phyloP scores from a whole-genome alignment of 768 basidiomycete species.

The Termitomyces sp. region DNA sequence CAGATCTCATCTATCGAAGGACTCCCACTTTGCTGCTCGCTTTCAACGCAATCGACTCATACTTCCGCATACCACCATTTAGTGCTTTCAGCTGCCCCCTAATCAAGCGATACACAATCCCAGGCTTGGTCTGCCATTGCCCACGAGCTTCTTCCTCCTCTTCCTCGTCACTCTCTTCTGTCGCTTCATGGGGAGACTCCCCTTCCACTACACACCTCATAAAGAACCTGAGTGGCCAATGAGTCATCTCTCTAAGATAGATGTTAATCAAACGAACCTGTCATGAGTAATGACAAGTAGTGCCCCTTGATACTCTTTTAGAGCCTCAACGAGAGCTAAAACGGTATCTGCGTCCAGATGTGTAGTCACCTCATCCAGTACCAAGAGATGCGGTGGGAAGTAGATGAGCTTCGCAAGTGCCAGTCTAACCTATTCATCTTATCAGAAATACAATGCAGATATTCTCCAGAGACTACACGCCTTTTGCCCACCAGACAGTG shows the following conservation, averaged over 20 bases:
- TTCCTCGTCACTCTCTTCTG: slow-evolving; percentile 12
- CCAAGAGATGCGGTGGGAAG: slow-evolving; percentile 48
- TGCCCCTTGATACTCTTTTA: slow-evolving; percentile 51
- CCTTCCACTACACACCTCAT: slow-evolving; percentile 27
- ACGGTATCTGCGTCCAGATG: slow-evolving; percentile 66
- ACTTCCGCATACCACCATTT: slow-evolving; percentile 22
- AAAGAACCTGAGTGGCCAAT: slow-evolving; percentile 17
- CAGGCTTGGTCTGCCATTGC: slow-evolving; percentile 18
- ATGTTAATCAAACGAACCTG: slow-evolving; percentile 3
- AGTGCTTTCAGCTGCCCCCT: slow-evolving; percentile 20
- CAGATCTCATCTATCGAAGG: slow-evolving; percentile 13
- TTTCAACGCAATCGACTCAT: slow-evolving; percentile 20
- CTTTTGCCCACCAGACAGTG: slow-evolving; percentile 56
- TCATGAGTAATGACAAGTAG: slow-evolving; percentile 69
- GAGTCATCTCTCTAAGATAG: neutral
- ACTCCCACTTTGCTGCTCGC: slow-evolving; percentile 11
- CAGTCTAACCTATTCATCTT: slow-evolving; percentile 44
- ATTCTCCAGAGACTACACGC: slow-evolving; percentile 17
- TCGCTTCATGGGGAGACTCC: slow-evolving; percentile 15
- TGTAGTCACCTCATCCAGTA: slow-evolving; percentile 64
- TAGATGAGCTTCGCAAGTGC: slow-evolving; percentile 56
- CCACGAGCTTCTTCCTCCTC: slow-evolving; percentile 13
- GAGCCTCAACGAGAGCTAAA: slow-evolving; percentile 46
- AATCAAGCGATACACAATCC: slow-evolving; percentile 19
- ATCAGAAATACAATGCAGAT: neutral